Conservation (phyloP, 176 grass and related monocot species). For the Calamus simplicifolius region DNA sequence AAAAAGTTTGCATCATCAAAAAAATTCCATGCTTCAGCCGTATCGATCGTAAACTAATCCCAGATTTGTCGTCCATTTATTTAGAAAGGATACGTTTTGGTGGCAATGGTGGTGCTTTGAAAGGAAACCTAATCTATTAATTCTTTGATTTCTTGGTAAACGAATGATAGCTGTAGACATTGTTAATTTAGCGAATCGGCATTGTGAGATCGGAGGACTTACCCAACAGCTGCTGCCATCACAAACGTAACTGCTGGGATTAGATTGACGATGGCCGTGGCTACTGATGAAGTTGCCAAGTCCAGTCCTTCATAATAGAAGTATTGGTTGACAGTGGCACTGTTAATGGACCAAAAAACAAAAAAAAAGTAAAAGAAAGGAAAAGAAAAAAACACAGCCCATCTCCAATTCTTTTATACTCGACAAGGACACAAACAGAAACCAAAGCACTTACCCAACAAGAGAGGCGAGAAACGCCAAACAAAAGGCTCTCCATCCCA, state of each 20-base stretch:
- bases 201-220: background rate
- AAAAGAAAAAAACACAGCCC: background rate
- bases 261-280: slow-evolving; percentile 59
- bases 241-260: slow-evolving; percentile 59
- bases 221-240: slow-evolving; percentile 59
- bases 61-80: no score
- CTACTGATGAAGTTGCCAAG: slow-evolving; percentile 54
- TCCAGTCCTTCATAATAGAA: slow-evolving; percentile 45
- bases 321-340: slow-evolving; percentile 46
- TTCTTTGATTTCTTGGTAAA: no score
- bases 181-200: background rate
- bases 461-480: slow-evolving; percentile 59
- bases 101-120: no score
- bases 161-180: no score
- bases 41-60: no score
- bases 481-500: slow-evolving; percentile 38
- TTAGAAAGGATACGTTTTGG: no score
- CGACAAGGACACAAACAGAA: no score
- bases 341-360: slow-evolving; percentile 14
- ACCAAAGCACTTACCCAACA: slow-evolving; percentile 31
- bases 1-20: no score
- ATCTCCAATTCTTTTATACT: no score
- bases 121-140: no score
- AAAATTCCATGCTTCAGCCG: no score
- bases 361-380: background rate